phyloP scores from a whole-genome alignment of 441 rosid genomes.

The Jatropha multifida region DNA sequence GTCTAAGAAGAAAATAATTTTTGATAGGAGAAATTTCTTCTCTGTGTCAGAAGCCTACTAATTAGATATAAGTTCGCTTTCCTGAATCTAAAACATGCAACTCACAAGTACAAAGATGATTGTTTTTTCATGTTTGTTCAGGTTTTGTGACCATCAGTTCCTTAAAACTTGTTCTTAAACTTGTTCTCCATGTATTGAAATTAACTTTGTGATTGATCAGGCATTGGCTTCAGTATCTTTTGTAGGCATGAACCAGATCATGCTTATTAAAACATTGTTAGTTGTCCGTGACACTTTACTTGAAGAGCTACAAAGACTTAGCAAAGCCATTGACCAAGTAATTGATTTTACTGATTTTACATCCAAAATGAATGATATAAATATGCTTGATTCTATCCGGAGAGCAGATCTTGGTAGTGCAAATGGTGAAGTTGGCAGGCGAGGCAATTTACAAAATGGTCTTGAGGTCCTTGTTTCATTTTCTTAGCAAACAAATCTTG shows the following conservation, averaged over 20 bases:
- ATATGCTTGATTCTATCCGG: slow-evolving; percentile 37
- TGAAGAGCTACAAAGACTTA: slow-evolving; percentile 62
- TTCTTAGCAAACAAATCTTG: slow-evolving; percentile 10
- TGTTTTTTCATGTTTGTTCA: slow-evolving; percentile 8
- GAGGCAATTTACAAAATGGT: slow-evolving; percentile 63
- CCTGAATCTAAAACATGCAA: neutral
- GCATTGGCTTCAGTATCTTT: slow-evolving; percentile 45
- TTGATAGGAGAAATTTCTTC: neutral
- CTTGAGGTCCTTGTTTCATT: slow-evolving; percentile 69
- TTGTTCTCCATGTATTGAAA: slow-evolving; percentile 19
- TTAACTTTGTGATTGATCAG: slow-evolving; percentile 41
- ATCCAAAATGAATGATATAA: slow-evolving; percentile 47
- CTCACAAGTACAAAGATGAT: slow-evolving; percentile 4
- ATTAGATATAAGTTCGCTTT: neutral
- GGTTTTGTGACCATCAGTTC: slow-evolving; percentile 7
- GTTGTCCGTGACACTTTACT: slow-evolving; percentile 60
- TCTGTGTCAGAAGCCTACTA: neutral
- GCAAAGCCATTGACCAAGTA: slow-evolving; percentile 51
- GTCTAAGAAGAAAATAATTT: neutral
- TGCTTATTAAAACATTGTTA: slow-evolving; percentile 66
- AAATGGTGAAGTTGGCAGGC: slow-evolving; percentile 43
- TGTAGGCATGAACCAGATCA: slow-evolving; percentile 43
- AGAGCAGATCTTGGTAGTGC: slow-evolving; percentile 33
- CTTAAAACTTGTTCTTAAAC: neutral
- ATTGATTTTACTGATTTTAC: slow-evolving; percentile 55